phyloP scores from a whole-genome alignment of 441 rosid genomes.

The Brassica balearica region DNA sequence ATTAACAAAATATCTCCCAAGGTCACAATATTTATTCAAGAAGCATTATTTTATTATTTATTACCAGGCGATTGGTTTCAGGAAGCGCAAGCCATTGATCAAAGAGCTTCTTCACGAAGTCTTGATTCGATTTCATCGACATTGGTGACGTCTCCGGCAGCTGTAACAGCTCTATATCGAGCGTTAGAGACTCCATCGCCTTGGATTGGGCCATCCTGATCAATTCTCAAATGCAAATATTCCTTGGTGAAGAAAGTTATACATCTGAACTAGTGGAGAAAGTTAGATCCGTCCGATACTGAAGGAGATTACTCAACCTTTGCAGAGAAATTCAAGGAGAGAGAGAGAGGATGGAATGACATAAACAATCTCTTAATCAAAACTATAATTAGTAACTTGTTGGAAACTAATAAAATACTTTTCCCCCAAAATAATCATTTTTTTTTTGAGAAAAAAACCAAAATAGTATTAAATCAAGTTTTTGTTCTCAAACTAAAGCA shows the following conservation, averaged over 20 bases:
- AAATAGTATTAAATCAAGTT: too few relatives aligned
- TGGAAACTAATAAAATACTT: constrained; percentile 6
- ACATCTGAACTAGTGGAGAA: constrained; percentile 32
- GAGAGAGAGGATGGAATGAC: constrained; percentile 5
- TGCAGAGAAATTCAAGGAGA: constrained; percentile 33
- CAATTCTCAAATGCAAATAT: constrained; percentile 5
- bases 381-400: constrained; percentile 36
- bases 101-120: constrained; percentile 78
- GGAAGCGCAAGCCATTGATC: constrained; percentile 98
- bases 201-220: constrained; percentile 27
- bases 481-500: too few relatives aligned
- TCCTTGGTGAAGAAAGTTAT: constrained; percentile 30
- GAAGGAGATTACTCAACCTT: constrained; percentile 35
- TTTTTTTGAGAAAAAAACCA: too few relatives aligned
- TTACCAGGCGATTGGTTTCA: constrained; percentile 84
- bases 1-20: background rate
- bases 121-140: constrained; percentile 75
- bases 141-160: constrained; percentile 79
- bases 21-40: constrained; percentile 1
- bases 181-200: constrained; percentile 53
- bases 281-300: constrained; percentile 44
- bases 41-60: background rate
- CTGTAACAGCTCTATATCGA: constrained; percentile 89
- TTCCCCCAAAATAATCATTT: background rate
- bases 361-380: constrained; percentile 30